These are phyloP conservation scores for Xylaria sp. DNA, from an alignment of 2,329 filamentous ascomycete genomes.

Conservation along the genomic window DNA sequence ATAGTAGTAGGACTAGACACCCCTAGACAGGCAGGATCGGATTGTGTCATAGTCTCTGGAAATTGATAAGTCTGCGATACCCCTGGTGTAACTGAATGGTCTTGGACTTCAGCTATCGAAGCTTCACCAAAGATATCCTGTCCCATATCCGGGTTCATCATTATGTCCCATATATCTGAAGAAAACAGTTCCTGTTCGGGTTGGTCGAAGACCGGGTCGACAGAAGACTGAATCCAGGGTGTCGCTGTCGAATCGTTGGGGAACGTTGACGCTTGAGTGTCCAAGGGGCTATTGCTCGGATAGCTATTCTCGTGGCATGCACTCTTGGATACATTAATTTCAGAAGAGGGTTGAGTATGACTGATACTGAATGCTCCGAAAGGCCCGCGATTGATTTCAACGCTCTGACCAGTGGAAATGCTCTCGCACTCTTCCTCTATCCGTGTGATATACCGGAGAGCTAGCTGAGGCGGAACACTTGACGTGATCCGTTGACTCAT, in stretches of 20 bases:
- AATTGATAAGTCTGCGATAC: no score
- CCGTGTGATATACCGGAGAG: constrained; percentile 18
- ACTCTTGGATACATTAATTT: background rate
- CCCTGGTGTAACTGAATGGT: no score
- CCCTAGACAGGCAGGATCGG: background rate
- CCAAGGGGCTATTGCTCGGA: background rate
- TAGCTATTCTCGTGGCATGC: background rate
- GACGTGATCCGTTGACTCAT: constrained; percentile 41
- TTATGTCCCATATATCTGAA: no score
- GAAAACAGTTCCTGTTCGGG: no score
- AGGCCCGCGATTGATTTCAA: constrained; percentile 12
- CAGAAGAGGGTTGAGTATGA: background rate
- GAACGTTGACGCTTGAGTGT: no score
- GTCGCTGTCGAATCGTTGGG: no score
- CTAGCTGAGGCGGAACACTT: constrained; percentile 31
- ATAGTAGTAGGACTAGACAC: background rate
- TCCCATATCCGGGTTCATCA: no score
- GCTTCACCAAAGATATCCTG: no score
- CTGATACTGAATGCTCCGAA: constrained; percentile 14
- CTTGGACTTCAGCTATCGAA: no score
- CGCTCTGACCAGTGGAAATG: constrained; percentile 1
- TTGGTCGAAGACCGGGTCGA: no score
- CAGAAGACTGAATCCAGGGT: no score
- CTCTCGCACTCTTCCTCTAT: constrained; percentile 38
- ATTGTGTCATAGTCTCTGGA: no score